Evolutionary conservation across 2,329 filamentous ascomycete genomes (phyloP), one percentile per base, ranked within the genome.

Genomic region (Sporothrix brunneoviolacea): DNA sequence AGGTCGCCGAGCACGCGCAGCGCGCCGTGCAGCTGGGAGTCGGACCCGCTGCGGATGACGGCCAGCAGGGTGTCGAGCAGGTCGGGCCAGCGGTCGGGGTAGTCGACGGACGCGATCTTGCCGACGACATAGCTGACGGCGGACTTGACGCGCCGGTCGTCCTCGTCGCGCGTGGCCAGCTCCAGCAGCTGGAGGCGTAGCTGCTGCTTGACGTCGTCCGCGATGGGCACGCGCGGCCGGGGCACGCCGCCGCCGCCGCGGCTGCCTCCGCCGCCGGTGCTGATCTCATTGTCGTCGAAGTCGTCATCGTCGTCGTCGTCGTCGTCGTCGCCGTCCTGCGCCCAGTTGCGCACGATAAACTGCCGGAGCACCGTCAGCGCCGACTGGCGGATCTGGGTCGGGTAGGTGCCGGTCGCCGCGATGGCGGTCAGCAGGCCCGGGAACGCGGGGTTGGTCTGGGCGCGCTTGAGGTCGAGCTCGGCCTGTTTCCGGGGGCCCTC

Each of bases 81-180:
- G 58, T 81, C 80, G n/a, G 91, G 89, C 93, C 93, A 98, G 61
- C 91, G 80, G 54, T 96, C 89, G 48, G 93, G 93, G 64, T 95
- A 97, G 71, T 98, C 93, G 62, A 84, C 81, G 56, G 83, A 86
- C 51, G 93, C 93, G 59, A 98, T 95, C 71, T 95, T 97, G 73
- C 90, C 91, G 55, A 96, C 88, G 5, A 86, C 79, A 59, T 77
- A 82, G 66, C 81, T 83, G 56, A 91, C 88, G n/a, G 86, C 83
- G 50, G 84, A 80, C 72, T 93, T 93, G 64, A 96, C 84, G 70
- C 88, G 95, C 59, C 89, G 81, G 63, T 95, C 88, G 27, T 82
- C 80, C 51, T 86, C 84, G 37, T 76, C 72, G 53, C 80, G 86
- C 43, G 91, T 77, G 19, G 86, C 86, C 50, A 97, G 75, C 55